A percentile compares a stretch with the other conserved stretches of the same genome.
These are phyloP conservation scores for Debaryomyces prosopidis DNA, from an alignment of 805 yeast genomes.

Conservation along the genomic window DNA sequence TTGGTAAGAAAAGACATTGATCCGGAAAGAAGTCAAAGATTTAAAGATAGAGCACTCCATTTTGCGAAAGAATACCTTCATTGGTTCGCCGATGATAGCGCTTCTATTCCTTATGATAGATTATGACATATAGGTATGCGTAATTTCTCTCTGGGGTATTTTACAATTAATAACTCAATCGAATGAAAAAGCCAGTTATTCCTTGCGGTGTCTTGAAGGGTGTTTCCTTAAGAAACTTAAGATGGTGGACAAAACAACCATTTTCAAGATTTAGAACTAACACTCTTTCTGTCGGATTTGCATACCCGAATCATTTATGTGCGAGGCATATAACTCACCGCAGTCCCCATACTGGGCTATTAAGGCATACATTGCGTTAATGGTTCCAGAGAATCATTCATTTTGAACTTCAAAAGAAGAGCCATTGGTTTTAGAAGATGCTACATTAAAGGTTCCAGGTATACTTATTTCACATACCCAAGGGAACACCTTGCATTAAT, in stretches of 20 bases:
- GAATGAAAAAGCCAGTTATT: slow-evolving; percentile 6
- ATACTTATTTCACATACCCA: slow-evolving; percentile 9
- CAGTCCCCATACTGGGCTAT: slow-evolving; percentile 15
- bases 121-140: slow-evolving; percentile 12
- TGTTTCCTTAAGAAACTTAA: slow-evolving; percentile 6
- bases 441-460: slow-evolving; percentile 6
- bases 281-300: slow-evolving; percentile 10
- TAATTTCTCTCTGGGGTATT: slow-evolving; percentile 13
- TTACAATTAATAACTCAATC: slow-evolving; percentile 2
- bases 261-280: slow-evolving; percentile 7
- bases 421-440: slow-evolving; percentile 3
- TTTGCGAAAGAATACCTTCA: slow-evolving; percentile 22
- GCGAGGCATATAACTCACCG: slow-evolving; percentile 12
- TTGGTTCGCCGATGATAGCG: slow-evolving; percentile 16
- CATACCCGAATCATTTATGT: slow-evolving; percentile 12
- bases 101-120: slow-evolving; percentile 12
- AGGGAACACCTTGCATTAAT: slow-evolving; percentile 9
- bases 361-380: slow-evolving; percentile 10
- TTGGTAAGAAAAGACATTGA: slow-evolving; percentile 11
- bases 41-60: slow-evolving; percentile 14
- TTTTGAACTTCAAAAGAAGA: slow-evolving; percentile 10
- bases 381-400: slow-evolving; percentile 9
- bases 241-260: slow-evolving; percentile 13
- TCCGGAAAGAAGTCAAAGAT: slow-evolving; percentile 11
- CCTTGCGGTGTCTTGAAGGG: slow-evolving; percentile 12